A percentile compares a stretch with the other conserved stretches of the same genome.
Evolutionary conservation across 1,139 yeast species (phyloP).

Genomic region (Blastobotrys malaysiensis): DNA sequence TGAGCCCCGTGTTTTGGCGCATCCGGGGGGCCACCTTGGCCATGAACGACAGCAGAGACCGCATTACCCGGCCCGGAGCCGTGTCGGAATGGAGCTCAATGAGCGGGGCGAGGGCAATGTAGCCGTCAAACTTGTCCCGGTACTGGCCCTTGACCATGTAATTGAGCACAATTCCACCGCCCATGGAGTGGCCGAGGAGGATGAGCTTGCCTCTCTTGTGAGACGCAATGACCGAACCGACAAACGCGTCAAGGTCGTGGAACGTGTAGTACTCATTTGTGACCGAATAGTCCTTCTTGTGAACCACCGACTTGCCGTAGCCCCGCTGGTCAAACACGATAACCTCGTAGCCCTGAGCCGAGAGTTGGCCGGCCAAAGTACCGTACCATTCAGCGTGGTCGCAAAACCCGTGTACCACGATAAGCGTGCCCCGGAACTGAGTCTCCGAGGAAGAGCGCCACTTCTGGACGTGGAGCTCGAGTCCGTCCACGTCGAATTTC

Average conservation of each 20-base stretch:
- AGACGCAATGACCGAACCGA: constrained; percentile 33
- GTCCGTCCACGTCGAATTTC: constrained; percentile 16
- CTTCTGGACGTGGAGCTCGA: constrained; percentile 19
- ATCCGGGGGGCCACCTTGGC: constrained; percentile 48
- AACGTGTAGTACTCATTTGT: constrained; percentile 62
- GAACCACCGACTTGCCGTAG: constrained; percentile 66
- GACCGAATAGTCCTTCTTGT: constrained; percentile 47
- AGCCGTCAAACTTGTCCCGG: constrained; percentile 49
- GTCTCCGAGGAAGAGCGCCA: constrained; percentile 26
- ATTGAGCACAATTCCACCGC: constrained; percentile 76
- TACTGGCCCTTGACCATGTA: constrained; percentile 66
- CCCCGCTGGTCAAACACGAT: constrained; percentile 87
- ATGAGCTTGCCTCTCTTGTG: constrained; percentile 41
- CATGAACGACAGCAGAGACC: constrained; percentile 44
- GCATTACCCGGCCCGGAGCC: constrained; percentile 48
- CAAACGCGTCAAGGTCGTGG: constrained; percentile 64
- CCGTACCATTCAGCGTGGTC: constrained; percentile 52
- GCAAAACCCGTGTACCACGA: constrained; percentile 67
- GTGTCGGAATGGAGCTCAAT: constrained; percentile 51
- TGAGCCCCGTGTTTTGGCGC: constrained; percentile 53
- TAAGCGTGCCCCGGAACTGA: constrained; percentile 47
- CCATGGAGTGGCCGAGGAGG: constrained; percentile 91
- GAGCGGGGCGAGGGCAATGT: constrained; percentile 64
- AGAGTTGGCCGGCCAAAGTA: constrained; percentile 54
- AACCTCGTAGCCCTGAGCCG: constrained; percentile 61